Evolutionary conservation across 305 asterid genomes (phyloP).

Genomic region (Fraxinus sp.): DNA sequence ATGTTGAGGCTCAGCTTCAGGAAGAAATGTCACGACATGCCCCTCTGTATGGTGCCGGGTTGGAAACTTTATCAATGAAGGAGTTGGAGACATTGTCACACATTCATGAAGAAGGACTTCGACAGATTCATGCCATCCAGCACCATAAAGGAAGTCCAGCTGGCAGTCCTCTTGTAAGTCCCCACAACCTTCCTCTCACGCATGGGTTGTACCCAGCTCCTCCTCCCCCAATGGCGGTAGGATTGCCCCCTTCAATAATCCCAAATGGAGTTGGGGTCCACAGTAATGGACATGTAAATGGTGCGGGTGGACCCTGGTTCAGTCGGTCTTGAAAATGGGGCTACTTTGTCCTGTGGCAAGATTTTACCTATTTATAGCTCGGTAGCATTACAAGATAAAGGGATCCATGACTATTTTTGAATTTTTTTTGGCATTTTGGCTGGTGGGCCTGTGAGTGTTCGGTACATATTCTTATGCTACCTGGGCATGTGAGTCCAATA

Average conservation of each 20-base stretch:
- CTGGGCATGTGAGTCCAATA: slow-evolving; percentile 15
- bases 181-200: slow-evolving; percentile 49
- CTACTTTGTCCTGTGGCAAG: slow-evolving; percentile 10
- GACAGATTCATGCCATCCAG: slow-evolving; percentile 83
- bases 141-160: slow-evolving; percentile 73
- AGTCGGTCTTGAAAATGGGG: slow-evolving; percentile 51
- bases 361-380: slow-evolving; percentile 2
- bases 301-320: slow-evolving; percentile 74
- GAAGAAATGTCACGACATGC: slow-evolving; percentile 99
- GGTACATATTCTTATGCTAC: slow-evolving; percentile 18
- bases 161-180: slow-evolving; percentile 64
- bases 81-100: slow-evolving; percentile 89
- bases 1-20: slow-evolving; percentile 76
- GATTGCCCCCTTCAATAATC: slow-evolving; percentile 54
- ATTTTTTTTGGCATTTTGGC: slow-evolving; percentile 33
- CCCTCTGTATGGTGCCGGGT: slow-evolving; percentile 89
- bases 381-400: slow-evolving; percentile 22
- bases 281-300: slow-evolving; percentile 75
- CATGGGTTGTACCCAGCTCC: slow-evolving; percentile 59
- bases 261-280: slow-evolving; percentile 66
- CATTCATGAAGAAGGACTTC: slow-evolving; percentile 94
- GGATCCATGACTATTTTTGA: slow-evolving; percentile 20
- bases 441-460: slow-evolving; percentile 25
- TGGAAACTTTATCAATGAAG: slow-evolving; percentile 80
- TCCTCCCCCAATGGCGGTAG: slow-evolving; percentile 73